These are phyloP conservation scores for Dactylellina cionopaga DNA, from an alignment of 2,329 filamentous ascomycete genomes.

Conservation along the genomic window DNA sequence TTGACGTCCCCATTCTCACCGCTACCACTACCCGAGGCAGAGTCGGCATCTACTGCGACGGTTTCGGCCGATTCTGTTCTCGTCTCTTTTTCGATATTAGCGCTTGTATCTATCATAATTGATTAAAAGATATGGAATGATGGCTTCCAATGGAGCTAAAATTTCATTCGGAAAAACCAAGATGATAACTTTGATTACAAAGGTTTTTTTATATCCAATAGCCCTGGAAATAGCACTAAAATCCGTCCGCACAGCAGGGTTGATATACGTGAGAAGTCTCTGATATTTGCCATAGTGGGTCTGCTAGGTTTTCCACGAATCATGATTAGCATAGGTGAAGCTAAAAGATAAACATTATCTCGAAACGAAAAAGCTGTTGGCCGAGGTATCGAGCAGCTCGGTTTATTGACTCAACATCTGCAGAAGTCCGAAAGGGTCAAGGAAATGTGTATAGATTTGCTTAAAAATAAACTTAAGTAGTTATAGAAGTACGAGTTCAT, in stretches of 20 bases:
- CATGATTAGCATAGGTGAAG: constrained; percentile 6
- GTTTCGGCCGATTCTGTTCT: not conserved
- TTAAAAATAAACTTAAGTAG: too few species aligned
- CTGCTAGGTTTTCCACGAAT: constrained; percentile 43
- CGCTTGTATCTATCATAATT: constrained; percentile 18
- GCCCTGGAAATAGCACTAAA: constrained; percentile 35
- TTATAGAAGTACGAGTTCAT: too few species aligned
- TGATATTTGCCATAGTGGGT: constrained; percentile 29
- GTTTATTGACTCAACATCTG: too few species aligned
- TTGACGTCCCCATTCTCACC: not conserved
- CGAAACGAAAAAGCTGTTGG: too few species aligned
- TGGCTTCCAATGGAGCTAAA: too few species aligned
- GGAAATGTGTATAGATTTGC: too few species aligned
- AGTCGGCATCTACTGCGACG: constrained; percentile 9
- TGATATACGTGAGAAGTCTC: not conserved
- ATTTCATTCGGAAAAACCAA: not conserved
- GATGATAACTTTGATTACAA: constrained; percentile 14
- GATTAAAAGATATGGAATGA: not conserved
- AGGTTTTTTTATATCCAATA: not conserved
- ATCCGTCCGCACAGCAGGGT: constrained; percentile 38
- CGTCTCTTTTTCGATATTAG: constrained; percentile 34
- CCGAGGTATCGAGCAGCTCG: too few species aligned
- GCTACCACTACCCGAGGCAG: constrained; percentile 23
- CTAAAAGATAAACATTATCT: not conserved
- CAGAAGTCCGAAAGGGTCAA: too few species aligned